phyloP scores from a whole-genome alignment of 1,284 basidiomycete species.

The Rhodotorula sp. region DNA sequence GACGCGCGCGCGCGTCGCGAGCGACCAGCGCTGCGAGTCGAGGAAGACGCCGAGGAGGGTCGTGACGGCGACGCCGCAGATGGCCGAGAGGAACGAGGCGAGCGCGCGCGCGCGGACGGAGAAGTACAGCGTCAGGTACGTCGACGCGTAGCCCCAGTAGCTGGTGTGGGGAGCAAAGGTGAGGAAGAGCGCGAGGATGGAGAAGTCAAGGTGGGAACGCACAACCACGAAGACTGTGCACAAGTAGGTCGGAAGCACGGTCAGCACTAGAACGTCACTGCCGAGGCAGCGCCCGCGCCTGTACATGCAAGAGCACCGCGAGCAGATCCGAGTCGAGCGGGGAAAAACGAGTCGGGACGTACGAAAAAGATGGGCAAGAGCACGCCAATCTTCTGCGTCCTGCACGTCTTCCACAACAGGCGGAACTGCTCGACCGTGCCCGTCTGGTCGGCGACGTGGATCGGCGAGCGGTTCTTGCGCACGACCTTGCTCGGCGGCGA shows the following conservation, averaged over 20 bases:
- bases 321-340: too few species aligned
- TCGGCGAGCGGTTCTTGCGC: not conserved
- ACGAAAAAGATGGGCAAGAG: conserved; percentile 22
- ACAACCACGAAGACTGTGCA: conserved; percentile 10
- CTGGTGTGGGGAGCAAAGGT: not conserved
- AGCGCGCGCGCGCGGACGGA: conserved; percentile 20
- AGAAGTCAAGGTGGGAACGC: not conserved
- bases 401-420: conserved; percentile 4
- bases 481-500: conserved; percentile 7
- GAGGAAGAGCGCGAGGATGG: not conserved
- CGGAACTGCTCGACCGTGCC: conserved; percentile 8
- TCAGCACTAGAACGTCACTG: too few species aligned
- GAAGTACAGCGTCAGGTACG: conserved; percentile 10
- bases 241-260: not conserved
- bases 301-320: too few species aligned
- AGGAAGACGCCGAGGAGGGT: conserved; percentile 14
- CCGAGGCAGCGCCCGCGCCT: too few species aligned
- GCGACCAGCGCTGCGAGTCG: conserved; percentile 13
- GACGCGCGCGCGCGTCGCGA: conserved; percentile 8
- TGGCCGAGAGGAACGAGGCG: conserved; percentile 11
- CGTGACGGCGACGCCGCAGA: conserved; percentile 12
- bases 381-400: conserved; percentile 3
- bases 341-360: not conserved
- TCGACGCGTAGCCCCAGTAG: conserved; percentile 18
- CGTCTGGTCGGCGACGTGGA: not conserved